Base-by-base conservation (phyloP, 2,329 filamentous ascomycete genomes). In the Fusarium solani-melongenae region DNA sequence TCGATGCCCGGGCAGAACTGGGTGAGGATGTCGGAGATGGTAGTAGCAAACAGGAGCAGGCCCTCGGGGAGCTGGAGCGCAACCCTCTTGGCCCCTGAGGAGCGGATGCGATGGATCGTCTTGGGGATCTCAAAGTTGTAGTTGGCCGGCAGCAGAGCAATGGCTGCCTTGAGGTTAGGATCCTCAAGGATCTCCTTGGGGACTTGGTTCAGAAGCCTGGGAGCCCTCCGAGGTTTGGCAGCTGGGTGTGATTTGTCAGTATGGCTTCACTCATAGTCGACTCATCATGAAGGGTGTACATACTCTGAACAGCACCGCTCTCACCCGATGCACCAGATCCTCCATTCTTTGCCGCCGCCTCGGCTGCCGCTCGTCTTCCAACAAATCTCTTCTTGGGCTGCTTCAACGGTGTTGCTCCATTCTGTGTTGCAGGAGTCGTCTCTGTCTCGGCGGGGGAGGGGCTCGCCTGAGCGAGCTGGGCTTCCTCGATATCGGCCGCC, bases 81-180 rank as follows among this genome's bases (percentile, higher is more conserved):
- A 3, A 99, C 92, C 74, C 92, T 93, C 80, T 92, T 96, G 2
- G 95, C 92, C 10, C 89, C 91, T 10, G 92, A 91, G 2, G 92
- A 92, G 51, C 94, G 92, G 82, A 99, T 95, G 56, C 96, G 92
- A 83, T 98, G 95, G 78, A 99, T 97, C 10, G 96, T 99, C 85
- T 99, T 99, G 81, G 94, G 96, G 64, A 99, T 95, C 85, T 99
- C 96, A 81, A 99, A 99, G 77, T 94, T 96, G 88, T 99, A 99
- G 86, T 99, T 99, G n/a, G 90, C 86, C 1, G 96, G 96, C 3
- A 99, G 90, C 34, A 99, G 89, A 7, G 91, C 88, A 67, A 98
- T 95, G 5, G 96, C 96, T 51, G 92, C 92, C 82, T 96, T 96
- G 79, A 99, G 93, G 56, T 93, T 93, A 56, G 91, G 87, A 79